Conservation (phyloP, 75 land plant species). For the Selaginella moellendorffii region DNA sequence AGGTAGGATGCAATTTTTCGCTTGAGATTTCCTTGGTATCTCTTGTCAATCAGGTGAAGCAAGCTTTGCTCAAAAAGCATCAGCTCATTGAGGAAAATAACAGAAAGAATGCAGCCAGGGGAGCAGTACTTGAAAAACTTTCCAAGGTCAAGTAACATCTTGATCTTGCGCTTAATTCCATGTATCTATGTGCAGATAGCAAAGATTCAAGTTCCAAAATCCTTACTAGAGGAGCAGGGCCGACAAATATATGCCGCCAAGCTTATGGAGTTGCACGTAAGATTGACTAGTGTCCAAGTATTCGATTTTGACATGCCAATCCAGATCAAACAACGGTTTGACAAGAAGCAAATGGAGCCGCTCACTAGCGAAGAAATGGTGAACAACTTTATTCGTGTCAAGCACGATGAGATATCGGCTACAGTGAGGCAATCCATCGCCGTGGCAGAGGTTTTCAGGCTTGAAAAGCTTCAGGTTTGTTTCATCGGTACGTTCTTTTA, state of each 20-base stretch:
- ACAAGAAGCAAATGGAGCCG: slow-evolving; percentile 47
- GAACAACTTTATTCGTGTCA: slow-evolving; percentile 44
- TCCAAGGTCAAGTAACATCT: slow-evolving; percentile 35
- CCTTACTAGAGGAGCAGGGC: slow-evolving; percentile 91
- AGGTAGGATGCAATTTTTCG: slow-evolving; percentile 26
- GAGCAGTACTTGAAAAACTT: slow-evolving; percentile 63
- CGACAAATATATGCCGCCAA: slow-evolving; percentile 82
- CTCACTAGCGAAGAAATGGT: slow-evolving; percentile 79
- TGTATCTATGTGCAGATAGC: slow-evolving; percentile 38
- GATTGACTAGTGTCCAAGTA: not conserved
- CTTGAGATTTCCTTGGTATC: not conserved
- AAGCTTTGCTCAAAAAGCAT: slow-evolving; percentile 43
- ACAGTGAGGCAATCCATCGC: slow-evolving; percentile 78
- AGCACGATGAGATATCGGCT: slow-evolving; percentile 47
- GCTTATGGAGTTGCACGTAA: slow-evolving; percentile 74
- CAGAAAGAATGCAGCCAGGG: slow-evolving; percentile 61
- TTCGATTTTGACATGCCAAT: not conserved
- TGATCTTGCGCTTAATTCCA: not conserved
- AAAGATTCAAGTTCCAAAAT: slow-evolving; percentile 70
- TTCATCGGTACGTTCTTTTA: not conserved
- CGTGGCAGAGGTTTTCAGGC: slow-evolving; percentile 76
- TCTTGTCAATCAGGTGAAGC: slow-evolving; percentile 40
- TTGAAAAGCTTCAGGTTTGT: slow-evolving; percentile 71
- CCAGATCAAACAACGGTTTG: not conserved
- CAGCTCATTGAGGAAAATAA: slow-evolving; percentile 41